Evolutionary conservation across 257 asterid species (phyloP), one percentile per base, ranked within the genome.

Genomic region (Solanum bukasovii): DNA sequence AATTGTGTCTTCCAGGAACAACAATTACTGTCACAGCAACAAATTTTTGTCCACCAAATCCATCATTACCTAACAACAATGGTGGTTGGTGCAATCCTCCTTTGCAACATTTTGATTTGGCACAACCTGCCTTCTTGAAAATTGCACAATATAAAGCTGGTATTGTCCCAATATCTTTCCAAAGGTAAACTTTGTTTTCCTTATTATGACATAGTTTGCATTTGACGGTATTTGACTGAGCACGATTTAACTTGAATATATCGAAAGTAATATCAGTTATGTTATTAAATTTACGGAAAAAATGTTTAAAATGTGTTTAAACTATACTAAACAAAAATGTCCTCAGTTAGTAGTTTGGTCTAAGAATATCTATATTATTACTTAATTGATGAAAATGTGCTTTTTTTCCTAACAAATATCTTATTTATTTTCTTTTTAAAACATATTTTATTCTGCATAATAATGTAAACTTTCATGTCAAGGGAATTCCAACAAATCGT

Each of bases 21-120:
- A 88, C 91, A 67, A 94, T 96, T 87, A 93, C 85, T 7, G 95
- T 96, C 89, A 96, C 98, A 0, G 99, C 99, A 46, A 96, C 99
- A 33, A 94, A 96, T 75, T 95, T 96, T 90, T 96, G 99, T 92
- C 99, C 99, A 2, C 98, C 98, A 1, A 96, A 96, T 91, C 96
- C 98, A 13, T 89, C 95, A 78, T 33, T 92, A 88, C 90, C 99
- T 5, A 95, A 91, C 75, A 94, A 95, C 85, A 90, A 94, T 88
- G 98, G 98, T 21, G 99, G 99, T 1, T 96, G 99, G 99, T 96
- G 99, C 94, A 96, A 96, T 88, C 95, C 98, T 81, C 99, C 99
- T 3, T 96, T 93, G 6, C 98, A 92, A 29, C 99, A 96, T 88
- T 96, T 96, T 56, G 99, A 96, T 70, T 18, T 96, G 91, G 98